Conservation (phyloP, 495 filamentous ascomycete genomes). For the Hypoxylon cercidicola region DNA sequence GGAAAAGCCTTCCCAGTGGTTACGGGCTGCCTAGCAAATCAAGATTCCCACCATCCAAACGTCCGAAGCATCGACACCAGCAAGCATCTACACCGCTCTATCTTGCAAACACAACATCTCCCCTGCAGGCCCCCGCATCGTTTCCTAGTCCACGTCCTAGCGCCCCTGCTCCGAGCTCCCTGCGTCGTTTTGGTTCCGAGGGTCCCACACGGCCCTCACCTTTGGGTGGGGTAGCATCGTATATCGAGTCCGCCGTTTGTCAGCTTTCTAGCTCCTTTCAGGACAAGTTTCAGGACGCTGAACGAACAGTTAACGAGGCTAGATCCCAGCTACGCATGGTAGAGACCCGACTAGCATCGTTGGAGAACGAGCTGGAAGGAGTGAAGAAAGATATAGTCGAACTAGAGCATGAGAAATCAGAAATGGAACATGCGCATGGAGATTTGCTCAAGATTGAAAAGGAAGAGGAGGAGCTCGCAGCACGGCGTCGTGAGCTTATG, state of each 20-base stretch:
- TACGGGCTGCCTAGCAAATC: not conserved
- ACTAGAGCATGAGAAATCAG: slow-evolving; percentile 1
- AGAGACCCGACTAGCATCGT: not conserved
- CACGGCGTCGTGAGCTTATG: not conserved
- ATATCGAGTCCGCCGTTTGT: not conserved
- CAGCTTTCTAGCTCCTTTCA: not conserved
- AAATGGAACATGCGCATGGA: not conserved
- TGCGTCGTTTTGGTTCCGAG: not conserved
- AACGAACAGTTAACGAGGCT: not conserved
- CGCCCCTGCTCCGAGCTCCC: not conserved
- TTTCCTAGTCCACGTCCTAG: not conserved
- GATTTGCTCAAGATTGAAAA: not conserved
- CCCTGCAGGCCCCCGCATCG: not conserved
- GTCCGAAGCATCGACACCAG: not conserved
- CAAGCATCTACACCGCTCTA: not conserved
- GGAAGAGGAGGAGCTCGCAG: not conserved
- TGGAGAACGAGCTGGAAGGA: not conserved
- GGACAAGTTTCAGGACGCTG: not conserved
- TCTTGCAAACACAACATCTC: not conserved
- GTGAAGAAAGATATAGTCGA: not conserved
- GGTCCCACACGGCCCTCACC: not conserved
- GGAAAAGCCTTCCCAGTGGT: not conserved
- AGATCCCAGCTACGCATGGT: not conserved
- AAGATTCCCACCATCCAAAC: not conserved
- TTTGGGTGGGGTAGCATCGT: not conserved